Evolutionary conservation across 2,329 filamentous ascomycete species (phyloP).

Genomic region (Fusarium musae): DNA sequence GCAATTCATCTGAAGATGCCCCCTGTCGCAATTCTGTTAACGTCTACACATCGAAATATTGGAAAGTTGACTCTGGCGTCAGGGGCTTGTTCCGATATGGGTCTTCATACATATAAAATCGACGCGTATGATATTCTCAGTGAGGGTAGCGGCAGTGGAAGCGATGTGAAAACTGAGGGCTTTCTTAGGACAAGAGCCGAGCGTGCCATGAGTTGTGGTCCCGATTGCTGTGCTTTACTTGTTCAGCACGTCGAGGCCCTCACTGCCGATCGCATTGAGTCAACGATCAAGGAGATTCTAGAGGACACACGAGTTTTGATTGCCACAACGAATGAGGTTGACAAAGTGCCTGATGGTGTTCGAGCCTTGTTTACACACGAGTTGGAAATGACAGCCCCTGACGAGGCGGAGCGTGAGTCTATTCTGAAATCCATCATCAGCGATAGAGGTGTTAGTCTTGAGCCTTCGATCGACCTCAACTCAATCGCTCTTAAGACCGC

Average conservation of each 20-base stretch:
- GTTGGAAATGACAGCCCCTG: conserved; percentile 90
- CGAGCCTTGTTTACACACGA: conserved; percentile 95
- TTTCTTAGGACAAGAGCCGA: conserved; percentile 89
- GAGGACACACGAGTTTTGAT: conserved; percentile 84
- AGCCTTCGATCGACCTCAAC: conserved; percentile 84
- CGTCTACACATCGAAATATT: conserved; percentile 92
- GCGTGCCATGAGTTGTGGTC: conserved; percentile 86
- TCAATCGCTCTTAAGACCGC: conserved; percentile 94
- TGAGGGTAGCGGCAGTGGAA: conserved; percentile 83
- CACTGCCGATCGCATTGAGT: conserved; percentile 89
- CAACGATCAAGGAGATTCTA: conserved; percentile 85
- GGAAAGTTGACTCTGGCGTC: conserved; percentile 86
- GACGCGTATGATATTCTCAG: conserved; percentile 94
- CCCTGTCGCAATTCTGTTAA: conserved; percentile 86
- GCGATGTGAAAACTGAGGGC: conserved; percentile 93
- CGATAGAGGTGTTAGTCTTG: conserved; percentile 79
- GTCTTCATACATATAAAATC: conserved; percentile 87
- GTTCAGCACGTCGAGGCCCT: conserved; percentile 91
- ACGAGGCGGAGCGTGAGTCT: conserved; percentile 90
- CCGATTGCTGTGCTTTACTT: conserved; percentile 85
- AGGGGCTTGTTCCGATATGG: conserved; percentile 86
- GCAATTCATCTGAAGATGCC: conserved; percentile 90
- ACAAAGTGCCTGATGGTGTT: conserved; percentile 91
- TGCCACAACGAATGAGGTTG: conserved; percentile 93
- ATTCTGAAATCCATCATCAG: conserved; percentile 84